Base-by-base conservation (phyloP, 805 yeast genomes). In the Zygoascus bituminiphila region DNA sequence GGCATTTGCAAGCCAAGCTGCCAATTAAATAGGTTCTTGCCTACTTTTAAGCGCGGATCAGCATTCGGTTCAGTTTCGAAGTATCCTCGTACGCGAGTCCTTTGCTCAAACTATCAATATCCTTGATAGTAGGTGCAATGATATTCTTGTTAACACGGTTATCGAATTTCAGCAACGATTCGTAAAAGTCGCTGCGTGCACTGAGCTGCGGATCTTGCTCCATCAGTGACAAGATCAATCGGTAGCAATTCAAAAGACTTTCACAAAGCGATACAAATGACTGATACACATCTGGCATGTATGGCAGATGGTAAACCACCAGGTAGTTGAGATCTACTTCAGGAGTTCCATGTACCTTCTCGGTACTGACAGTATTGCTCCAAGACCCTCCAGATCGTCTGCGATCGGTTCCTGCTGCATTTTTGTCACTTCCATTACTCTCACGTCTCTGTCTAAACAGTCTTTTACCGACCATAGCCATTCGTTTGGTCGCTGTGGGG, bases 221-320 rank as follows among this genome's bases (percentile, higher is more conserved):
- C 19, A 50, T 25, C 15, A 48, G 26, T 12, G 23, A 20, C 15
- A 46, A 44, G 20, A 58, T 50, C 37, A 54, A 51, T 12, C 48
- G 46, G 41, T 56, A 58, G 23, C 59, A 54, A n/a, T 46, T 52
- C n/a, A 50, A 44, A 14, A 59, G 47, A 14, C 50, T 48, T 10
- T 57, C 59, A 25, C 59, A 58, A 8, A 57, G 54, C 10, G 57
- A 48, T 14, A 56, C 39, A 44, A 57, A 57, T n/a, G 62, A 57
- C 45, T 57, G 60, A 40, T 57, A 52, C 26, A 51, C 45, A 47
- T 59, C 62, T n/a, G 62, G 62, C 5, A 50, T 45, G 47, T 55
- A 59, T 23, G 62, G 62, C 45, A 59, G 52, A 40, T 53, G 60
- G 31, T 45, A 47, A n/a, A 56, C 46, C 29, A 29, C 46, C 33